Evolutionary conservation across 805 yeast genomes (phyloP), one percentile per base, ranked within the genome.

Genomic region (Wickerhamomyces xylosicus): DNA sequence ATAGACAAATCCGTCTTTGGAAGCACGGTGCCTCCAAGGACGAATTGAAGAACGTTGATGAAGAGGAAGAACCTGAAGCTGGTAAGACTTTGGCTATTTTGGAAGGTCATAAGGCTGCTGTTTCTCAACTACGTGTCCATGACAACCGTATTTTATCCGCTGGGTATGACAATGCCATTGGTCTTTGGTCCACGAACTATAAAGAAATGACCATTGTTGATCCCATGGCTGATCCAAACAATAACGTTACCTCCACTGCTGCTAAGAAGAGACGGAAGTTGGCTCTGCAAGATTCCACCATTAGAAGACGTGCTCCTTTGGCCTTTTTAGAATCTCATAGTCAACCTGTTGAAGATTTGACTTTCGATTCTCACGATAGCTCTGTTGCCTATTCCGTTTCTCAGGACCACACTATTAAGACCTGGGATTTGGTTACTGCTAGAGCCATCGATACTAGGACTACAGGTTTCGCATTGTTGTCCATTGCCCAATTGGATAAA

Each of bases 361-460:
- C 75, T 13, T 85, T 87, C 56, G 95, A 85, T 53, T 55, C 66
- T 3, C 63, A 66, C 17, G 97, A 90, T 58, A 46, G 69, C 34
- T 74, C 94, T 0, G 95, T 90, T 5, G 95, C 81, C 10, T 90
- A 92, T 61, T 86, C 97, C 0, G 95, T 85, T 2, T 83, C 97
- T 5, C 96, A 87, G 58, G 97, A 92, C 63, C 98, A 92, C 58
- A 77, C 95, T 1, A 77, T 92, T 47, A 83, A 84, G 54, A 92
- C 98, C 0, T 92, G 97, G 97, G 98, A 92, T 67, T 67, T 92
- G 52, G 83, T 85, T 15, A 89, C 97, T 2, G 67, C 84, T 11
- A 73, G 85, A 47, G 77, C 86, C 51, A 82, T 92, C 21, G 96
- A 87, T 56, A 84, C 97, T 4, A 80, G 83, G 60, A 73, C 83